Evolutionary conservation across 2,329 filamentous ascomycete species (phyloP).

Genomic region (Ceratocystiopsis minuta): DNA sequence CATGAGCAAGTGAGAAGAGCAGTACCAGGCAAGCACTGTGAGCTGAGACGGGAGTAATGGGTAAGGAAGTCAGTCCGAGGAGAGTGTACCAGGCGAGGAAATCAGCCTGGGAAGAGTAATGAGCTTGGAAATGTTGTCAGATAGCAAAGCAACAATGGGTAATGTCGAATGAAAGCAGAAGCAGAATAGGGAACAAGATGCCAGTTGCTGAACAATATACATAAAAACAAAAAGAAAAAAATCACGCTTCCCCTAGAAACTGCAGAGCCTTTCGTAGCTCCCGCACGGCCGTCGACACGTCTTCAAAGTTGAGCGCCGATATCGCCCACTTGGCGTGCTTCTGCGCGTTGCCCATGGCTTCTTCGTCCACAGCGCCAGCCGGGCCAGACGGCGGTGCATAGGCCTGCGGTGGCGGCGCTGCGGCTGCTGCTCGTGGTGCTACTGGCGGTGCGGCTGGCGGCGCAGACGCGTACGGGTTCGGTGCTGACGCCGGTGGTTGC

Average conservation of each 20-base stretch:
- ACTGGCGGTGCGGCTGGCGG: slow-evolving; percentile 3
- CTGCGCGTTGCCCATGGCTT: slow-evolving; percentile 59
- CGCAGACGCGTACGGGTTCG: background rate
- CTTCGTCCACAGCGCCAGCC: slow-evolving; percentile 34
- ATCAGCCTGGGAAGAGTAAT: no score
- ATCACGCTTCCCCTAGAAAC: slow-evolving; percentile 44
- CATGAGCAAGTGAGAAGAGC: slow-evolving; percentile 1
- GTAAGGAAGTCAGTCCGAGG: no score
- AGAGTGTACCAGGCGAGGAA: no score
- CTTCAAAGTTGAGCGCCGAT: slow-evolving; percentile 90
- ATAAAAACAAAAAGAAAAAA: no score
- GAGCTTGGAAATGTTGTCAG: no score
- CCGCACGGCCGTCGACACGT: slow-evolving; percentile 73
- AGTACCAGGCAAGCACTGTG: no score
- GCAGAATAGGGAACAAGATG: no score
- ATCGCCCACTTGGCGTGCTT: slow-evolving; percentile 97
- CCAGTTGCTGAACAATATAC: no score
- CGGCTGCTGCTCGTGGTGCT: slow-evolving; percentile 2
- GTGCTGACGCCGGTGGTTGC: background rate
- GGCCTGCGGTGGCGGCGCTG: slow-evolving; percentile 5
- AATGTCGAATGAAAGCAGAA: no score
- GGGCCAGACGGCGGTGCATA: no score
- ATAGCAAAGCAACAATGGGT: no score
- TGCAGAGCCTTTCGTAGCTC: slow-evolving; percentile 63
- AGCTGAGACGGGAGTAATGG: no score